These are phyloP conservation scores for Cladobotryum mycophilum DNA, from an alignment of 2,329 filamentous ascomycete genomes.

Conservation along the genomic window DNA sequence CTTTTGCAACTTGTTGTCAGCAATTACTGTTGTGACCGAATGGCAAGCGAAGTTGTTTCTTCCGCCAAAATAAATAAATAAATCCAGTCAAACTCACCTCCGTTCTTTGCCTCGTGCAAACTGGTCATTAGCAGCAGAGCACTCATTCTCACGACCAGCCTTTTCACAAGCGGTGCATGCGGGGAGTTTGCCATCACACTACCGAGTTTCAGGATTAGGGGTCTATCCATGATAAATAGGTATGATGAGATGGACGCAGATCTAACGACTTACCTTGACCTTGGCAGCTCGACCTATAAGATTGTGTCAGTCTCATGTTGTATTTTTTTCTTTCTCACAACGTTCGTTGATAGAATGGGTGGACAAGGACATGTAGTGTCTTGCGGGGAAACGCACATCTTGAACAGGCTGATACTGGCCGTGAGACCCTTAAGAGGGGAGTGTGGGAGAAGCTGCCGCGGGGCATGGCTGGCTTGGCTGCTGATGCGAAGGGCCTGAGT, in stretches of 20 bases:
- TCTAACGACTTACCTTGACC: slow-evolving; percentile 59
- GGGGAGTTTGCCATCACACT: slow-evolving; percentile 93
- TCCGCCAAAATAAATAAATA: too few species aligned
- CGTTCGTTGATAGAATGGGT: background rate
- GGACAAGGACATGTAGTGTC: background rate
- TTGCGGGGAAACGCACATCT: slow-evolving; percentile 47
- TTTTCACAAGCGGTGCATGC: slow-evolving; percentile 94
- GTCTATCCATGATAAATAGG: background rate
- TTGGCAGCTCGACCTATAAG: slow-evolving; percentile 72
- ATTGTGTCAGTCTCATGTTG: slow-evolving; percentile 5
- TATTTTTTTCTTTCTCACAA: background rate
- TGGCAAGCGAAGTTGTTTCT: background rate
- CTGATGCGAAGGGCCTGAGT: slow-evolving; percentile 2
- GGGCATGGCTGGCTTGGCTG: slow-evolving; percentile 29
- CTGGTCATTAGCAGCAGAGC: slow-evolving; percentile 90
- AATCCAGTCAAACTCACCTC: slow-evolving; percentile 45
- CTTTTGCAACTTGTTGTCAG: slow-evolving; percentile 30
- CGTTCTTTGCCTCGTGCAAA: slow-evolving; percentile 93
- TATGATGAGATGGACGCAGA: background rate
- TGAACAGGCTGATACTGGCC: slow-evolving; percentile 74
- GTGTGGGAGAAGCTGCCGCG: slow-evolving; percentile 45
- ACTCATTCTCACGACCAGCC: slow-evolving; percentile 77
- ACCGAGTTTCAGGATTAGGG: slow-evolving; percentile 1
- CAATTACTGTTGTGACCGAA: background rate
- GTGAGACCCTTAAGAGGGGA: slow-evolving; percentile 64